These are phyloP conservation scores for Cicer bijugum DNA, from an alignment of 306 rosid species.

Conservation along the genomic window DNA sequence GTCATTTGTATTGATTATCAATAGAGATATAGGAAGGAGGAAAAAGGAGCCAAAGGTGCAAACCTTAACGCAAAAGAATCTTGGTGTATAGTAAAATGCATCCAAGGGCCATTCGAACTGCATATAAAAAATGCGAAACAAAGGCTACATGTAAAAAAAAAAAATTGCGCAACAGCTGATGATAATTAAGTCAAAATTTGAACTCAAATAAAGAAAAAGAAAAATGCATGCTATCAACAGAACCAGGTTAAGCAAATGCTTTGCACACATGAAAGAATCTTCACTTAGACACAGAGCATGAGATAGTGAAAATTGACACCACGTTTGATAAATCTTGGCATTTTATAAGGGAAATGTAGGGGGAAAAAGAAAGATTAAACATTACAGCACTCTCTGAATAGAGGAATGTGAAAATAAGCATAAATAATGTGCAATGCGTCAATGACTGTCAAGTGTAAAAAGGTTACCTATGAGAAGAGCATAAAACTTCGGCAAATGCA, in stretches of 20 bases:
- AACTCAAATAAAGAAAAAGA: background rate
- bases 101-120: constrained; percentile 87
- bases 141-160: constrained; percentile 31
- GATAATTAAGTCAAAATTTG: constrained; percentile 3
- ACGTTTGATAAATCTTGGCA: constrained; percentile 14
- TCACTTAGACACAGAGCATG: background rate
- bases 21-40: background rate
- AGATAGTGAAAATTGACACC: constrained; percentile 22
- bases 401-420: constrained; percentile 14
- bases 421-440: constrained; percentile 1
- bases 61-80: constrained; percentile 81
- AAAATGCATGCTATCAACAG: background rate
- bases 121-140: constrained; percentile 41
- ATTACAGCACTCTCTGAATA: background rate
- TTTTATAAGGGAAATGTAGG: constrained; percentile 1
- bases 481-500: constrained; percentile 76
- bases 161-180: constrained; percentile 21
- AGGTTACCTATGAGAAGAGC: constrained; percentile 70
- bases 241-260: background rate
- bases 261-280: constrained; percentile 16
- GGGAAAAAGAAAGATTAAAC: background rate
- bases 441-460: constrained; percentile 17
- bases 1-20: background rate
- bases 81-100: constrained; percentile 61
- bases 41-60: constrained; percentile 15